phyloP scores from a whole-genome alignment of 2,329 filamentous ascomycete genomes.

The Acrocalymma vagum region DNA sequence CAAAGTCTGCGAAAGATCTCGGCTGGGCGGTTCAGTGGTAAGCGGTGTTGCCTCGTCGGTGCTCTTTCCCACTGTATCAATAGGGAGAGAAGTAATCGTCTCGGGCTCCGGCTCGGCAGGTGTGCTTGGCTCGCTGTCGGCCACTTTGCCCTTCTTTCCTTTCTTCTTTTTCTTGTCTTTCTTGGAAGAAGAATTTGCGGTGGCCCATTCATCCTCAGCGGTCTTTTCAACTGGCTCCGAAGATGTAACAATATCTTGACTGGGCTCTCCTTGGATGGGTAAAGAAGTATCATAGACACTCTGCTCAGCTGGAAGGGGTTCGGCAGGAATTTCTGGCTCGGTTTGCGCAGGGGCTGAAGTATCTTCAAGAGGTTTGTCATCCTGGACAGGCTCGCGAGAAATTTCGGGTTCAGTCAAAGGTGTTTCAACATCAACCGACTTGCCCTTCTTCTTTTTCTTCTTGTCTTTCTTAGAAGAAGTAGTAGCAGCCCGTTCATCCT shows the following conservation, averaged over 20 bases:
- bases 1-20: too few relatives aligned
- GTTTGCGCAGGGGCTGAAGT: too few relatives aligned
- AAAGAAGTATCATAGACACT: slow-evolving; percentile 3
- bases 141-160: slow-evolving; percentile 26
- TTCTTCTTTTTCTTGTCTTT: slow-evolving; percentile 40
- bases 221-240: slow-evolving; percentile 1
- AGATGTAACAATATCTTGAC: slow-evolving; percentile 8
- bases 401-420: too few relatives aligned
- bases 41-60: too few relatives aligned
- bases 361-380: too few relatives aligned
- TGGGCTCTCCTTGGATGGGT: slow-evolving; percentile 6
- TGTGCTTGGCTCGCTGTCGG: slow-evolving; percentile 21
- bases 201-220: slow-evolving; percentile 10
- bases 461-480: slow-evolving; percentile 30
- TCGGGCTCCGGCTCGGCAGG: slow-evolving; percentile 8
- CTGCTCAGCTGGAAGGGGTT: too few relatives aligned
- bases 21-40: too few relatives aligned
- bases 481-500: slow-evolving; percentile 14
- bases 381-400: too few relatives aligned
- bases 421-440: too few relatives aligned
- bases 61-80: too few relatives aligned
- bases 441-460: slow-evolving; percentile 31
- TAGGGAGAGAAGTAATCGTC: not conserved
- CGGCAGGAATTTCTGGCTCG: too few relatives aligned
- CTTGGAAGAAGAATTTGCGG: slow-evolving; percentile 22